Base-by-base conservation (phyloP, 495 filamentous ascomycete genomes). In the Penicillium maclennaniae region DNA sequence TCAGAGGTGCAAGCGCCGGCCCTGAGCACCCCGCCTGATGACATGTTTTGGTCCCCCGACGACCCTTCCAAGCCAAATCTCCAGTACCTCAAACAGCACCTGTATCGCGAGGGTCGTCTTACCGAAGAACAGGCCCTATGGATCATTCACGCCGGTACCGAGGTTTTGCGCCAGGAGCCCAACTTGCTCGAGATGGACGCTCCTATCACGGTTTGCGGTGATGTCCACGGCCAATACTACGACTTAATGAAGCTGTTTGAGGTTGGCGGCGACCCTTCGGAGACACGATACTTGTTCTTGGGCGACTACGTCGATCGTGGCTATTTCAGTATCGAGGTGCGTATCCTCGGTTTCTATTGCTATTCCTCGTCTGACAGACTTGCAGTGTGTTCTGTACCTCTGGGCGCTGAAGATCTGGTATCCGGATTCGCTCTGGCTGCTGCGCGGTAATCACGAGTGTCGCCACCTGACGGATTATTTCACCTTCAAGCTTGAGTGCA, bases 321-420 rank as follows among this genome's bases (percentile, higher is more conserved):
- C 37, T 97, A 97, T 73, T 98, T 98, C 70, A 96, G 91, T 70
- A 97, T 98, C 66, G 93, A 98, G 79, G 85, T 87, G 55, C 48
- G 75, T 57, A 17, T 25, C 19, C 20, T 43, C 4, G 20, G 3
- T 45, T 10, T 23, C 34, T 15, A n/a, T 39, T 8, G 4, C 25
- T 20, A 12, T 9, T 34, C 5, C 12, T 6, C 1, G 26, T 8
- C 12, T 21, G 20, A 28, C 23, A 26, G 15, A 19, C 9, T 45
- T 46, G 16, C 45, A 88, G 84, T 98, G 93, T 63, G 93, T 98
- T 37, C 78, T 98, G 31, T 98, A 97, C 65, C 83, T 98, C 25
- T 98, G 93, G 93, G 87, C 91, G 10, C 76, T 98, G 62, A 98
- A 98, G 82, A 97, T 98, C 69, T 96, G 95, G 86, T 97, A 98